Evolutionary conservation across 306 rosid genomes (phyloP).

Genomic region (Trichosanthes cucumerina): DNA sequence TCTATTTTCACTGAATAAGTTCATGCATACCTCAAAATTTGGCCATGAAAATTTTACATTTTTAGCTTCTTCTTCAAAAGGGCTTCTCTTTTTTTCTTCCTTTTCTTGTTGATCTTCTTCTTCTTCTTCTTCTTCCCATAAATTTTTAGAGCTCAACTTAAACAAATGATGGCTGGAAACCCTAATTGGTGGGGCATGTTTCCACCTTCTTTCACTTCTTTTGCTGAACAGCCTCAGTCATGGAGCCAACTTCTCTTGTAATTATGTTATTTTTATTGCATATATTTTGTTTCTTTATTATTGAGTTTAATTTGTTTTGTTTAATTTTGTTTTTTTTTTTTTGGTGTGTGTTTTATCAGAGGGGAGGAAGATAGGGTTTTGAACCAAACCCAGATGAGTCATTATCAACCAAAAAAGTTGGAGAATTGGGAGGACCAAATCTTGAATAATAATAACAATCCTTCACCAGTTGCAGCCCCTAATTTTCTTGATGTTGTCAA

Average conservation of each 20-base stretch:
- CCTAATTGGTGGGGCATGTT: slow-evolving; percentile 88
- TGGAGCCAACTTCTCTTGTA: slow-evolving; percentile 92
- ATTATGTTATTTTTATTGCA: slow-evolving; percentile 13
- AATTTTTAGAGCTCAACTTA: background rate
- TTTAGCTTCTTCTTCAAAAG: background rate
- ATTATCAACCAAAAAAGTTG: slow-evolving; percentile 39
- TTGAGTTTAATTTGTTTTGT: background rate
- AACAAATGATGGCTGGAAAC: slow-evolving; percentile 86
- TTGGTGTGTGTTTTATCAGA: background rate
- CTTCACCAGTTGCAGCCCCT: slow-evolving; percentile 27
- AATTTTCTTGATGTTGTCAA: slow-evolving; percentile 32
- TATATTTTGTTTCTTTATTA: background rate
- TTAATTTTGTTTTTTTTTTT: background rate
- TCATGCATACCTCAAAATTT: background rate
- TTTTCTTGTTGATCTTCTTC: background rate
- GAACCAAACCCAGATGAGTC: slow-evolving; percentile 20
- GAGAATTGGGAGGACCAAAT: slow-evolving; percentile 65
- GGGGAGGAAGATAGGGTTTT: slow-evolving; percentile 52
- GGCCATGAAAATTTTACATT: background rate
- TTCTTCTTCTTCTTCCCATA: background rate
- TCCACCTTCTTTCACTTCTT: slow-evolving; percentile 67
- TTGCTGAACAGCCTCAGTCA: slow-evolving; percentile 46
- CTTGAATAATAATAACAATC: slow-evolving; percentile 4
- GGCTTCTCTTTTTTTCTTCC: background rate
- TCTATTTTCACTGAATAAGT: no score